phyloP scores from a whole-genome alignment of 306 rosid genomes.

The Mimosa bimucronata region DNA sequence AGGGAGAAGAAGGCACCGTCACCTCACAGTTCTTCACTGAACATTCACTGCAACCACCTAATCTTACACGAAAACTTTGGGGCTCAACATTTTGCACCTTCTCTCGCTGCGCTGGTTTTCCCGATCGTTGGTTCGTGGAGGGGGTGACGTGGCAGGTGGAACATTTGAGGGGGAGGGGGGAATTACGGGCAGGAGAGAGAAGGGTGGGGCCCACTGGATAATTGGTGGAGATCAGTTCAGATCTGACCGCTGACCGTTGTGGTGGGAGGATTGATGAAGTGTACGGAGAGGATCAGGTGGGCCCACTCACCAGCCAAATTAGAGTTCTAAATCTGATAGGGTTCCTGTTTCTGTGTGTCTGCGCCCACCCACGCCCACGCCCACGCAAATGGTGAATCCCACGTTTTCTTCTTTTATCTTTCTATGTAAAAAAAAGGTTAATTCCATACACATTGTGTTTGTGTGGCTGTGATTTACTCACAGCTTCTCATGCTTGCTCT shows the following conservation, averaged over 20 bases:
- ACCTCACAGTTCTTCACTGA: not conserved
- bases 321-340: not conserved
- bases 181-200: slow-evolving; percentile 19
- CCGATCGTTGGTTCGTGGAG: not conserved
- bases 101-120: not conserved
- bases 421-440: too few species aligned
- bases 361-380: too few species aligned
- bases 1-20: too few species aligned
- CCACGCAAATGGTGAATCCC: not conserved
- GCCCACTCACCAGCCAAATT: not conserved
- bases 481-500: not conserved
- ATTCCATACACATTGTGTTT: too few species aligned
- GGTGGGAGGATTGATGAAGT: not conserved
- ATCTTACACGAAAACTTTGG: not conserved
- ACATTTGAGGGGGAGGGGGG: not conserved
- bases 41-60: slow-evolving; percentile 20
- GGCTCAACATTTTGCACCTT: not conserved
- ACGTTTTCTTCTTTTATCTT: not conserved
- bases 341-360: not conserved
- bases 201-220: not conserved
- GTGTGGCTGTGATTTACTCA: too few species aligned
- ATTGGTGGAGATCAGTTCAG: not conserved
- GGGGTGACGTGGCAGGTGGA: slow-evolving; percentile 3
- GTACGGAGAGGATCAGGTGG: slow-evolving; percentile 20
- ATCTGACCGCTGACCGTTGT: slow-evolving; percentile 10